Evolutionary conservation across 768 basidiomycete genomes (phyloP), one percentile per base, ranked within the genome.

Genomic region (Megacollybia marginata): DNA sequence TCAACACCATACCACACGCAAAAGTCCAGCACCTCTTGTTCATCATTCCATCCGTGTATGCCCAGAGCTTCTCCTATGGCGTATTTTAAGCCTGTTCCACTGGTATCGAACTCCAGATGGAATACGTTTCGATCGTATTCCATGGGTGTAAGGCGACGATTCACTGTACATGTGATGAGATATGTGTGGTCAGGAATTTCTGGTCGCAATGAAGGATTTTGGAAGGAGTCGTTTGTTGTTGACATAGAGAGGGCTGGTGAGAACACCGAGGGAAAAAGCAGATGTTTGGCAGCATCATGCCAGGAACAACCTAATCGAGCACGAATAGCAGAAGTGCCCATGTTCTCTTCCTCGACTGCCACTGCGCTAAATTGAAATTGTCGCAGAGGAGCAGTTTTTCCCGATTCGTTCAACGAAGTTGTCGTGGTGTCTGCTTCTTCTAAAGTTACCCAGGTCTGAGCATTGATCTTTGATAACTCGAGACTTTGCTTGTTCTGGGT

Each of bases 81-180:
- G 66, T 99, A 99, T 68, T 87, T 92, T 54, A 99, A 76, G 9
- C 93, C 93, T 19, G 96, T 99, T 32, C 90, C 89, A 23, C 79
- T 71, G 2, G 90, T 92, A 63, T 93, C 83, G 62, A 99, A 94
- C 71, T 97, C 96, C 57, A 99, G 78, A 69, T 99, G 96, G 76
- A 98, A 98, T 32, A 99, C 93, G 67, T 99, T 98, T 57, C 96
- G 90, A 66, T 97, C 88, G 69, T 99, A 99, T 54, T 95, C 92
- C 56, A 81, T 66, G 32, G 96, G 96, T 1, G 96, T 98, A 44
- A 99, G 80, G 32, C 96, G 89, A 42, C 85, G 83, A 70, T 97
- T 98, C 65, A 96, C 93, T 6, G 84, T 81, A 65, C 92, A 94
- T 9, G 90, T 95, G 50, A 97, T 84, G 48, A 98, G 81, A 78